Evolutionary conservation across 148 eudicot species (phyloP), one percentile per base, ranked within the genome.

Genomic region (Bassia scoparia): DNA sequence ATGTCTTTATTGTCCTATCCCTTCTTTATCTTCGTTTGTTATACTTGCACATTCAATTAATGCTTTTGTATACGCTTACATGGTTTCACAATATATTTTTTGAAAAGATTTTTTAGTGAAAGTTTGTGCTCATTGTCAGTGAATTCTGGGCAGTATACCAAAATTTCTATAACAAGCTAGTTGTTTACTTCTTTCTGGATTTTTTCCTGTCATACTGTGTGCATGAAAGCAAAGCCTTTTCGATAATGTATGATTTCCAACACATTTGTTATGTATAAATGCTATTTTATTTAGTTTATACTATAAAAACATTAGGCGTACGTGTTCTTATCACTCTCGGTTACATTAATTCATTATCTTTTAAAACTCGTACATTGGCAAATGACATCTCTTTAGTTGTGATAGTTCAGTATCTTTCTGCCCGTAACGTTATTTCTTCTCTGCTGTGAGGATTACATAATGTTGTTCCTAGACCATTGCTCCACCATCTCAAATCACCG

Each of bases 51-150:
- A 63, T 63, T 63, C 26, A 69, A 61, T 62, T 49, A 55, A 67
- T 68, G 33, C 30, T 20, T 66, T 43, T 60, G 31, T 78, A 54
- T 79, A 53, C 52, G 64, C 24, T 61, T 61, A 75, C 67, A 20
- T 34, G 20, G 20, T 56, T 21, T 66, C 52, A 18, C 54, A 30
- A 13, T 65, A 23, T 48, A n/a, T 66, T 60, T 35, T 29, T 7
- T 35, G 5, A 71, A 55, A 14, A 0, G 31, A 2, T 37, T 13
- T 75, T 55, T 41, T 66, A 26, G 69, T 66, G n/a, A 3, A 23
- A 63, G 48, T 35, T 30, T 34, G 63, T 27, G 74, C 41, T 37
- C 43, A 46, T 31, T 68, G 73, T 52, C 78, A 34, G 30, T 41
- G 53, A 66, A 37, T 50, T 74, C 61, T 65, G 50, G 52, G 29